Evolutionary conservation across 2,329 filamentous ascomycete genomes (phyloP).

Genomic region (Sclerotinia minor): DNA sequence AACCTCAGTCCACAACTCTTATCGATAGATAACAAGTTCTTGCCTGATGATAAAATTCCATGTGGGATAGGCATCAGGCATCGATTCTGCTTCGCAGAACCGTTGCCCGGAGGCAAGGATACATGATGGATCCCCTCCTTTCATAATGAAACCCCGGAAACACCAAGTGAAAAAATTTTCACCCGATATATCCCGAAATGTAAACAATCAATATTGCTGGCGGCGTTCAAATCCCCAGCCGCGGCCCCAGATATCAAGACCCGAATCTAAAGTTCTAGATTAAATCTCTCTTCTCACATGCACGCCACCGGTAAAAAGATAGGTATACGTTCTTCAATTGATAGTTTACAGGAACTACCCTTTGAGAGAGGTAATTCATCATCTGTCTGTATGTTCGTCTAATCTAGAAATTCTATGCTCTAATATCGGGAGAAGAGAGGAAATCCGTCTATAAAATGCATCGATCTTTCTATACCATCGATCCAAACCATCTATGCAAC

Average conservation of each 20-base stretch:
- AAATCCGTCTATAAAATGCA: conserved; percentile 9
- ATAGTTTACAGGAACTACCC: conserved; percentile 20
- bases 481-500: conserved; percentile 28
- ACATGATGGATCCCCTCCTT: not conserved
- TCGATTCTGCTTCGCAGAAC: too few relatives aligned
- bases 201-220: not conserved
- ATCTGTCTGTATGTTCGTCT: conserved; percentile 21
- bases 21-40: conserved; percentile 17
- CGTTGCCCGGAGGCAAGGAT: too few relatives aligned
- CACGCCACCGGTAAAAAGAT: not conserved
- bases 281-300: not conserved
- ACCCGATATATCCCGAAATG: conserved; percentile 13
- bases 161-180: conserved; percentile 15
- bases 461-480: conserved; percentile 4
- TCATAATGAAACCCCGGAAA: not conserved
- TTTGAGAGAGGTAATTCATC: conserved; percentile 11
- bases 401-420: conserved; percentile 23
- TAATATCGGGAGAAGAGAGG: conserved; percentile 13
- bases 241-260: conserved; percentile 9
- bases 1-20: not conserved
- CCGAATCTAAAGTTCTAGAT: not conserved
- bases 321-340: conserved; percentile 15
- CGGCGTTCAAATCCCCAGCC: not conserved
- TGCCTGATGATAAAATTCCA: too few relatives aligned
- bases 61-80: too few relatives aligned